Evolutionary conservation across 2,329 filamentous ascomycete species (phyloP), one percentile per base, ranked within the genome.

Genomic region (Lasiodiplodia citricola): DNA sequence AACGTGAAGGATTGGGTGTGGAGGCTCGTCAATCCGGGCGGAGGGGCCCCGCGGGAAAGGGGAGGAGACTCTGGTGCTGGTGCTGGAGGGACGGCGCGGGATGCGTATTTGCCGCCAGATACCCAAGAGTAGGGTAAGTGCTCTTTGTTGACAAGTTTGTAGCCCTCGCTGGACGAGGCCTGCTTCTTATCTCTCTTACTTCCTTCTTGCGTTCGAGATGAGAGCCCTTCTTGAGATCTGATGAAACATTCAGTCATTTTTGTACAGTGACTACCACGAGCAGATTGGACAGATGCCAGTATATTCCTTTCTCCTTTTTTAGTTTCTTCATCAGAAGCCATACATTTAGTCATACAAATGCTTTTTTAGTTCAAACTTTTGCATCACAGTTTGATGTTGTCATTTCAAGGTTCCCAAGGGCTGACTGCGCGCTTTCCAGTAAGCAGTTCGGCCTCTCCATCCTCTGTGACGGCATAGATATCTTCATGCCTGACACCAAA

Each of bases 1-100:
- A 84, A 84, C 58, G 92, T 96, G 44, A 88, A 87, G 73, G 87
- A 91, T 71, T 97, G 94, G 94, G 87, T 93, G 10, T 78, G 89
- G 68, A 83, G 84, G 47, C 96, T 95, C 78, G 88, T 96, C n/a
- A 60, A 67, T 31, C 44, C 66, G 23, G 23, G 51, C 21, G 68
- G 54, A 4, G 58, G 37, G 18, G 72, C 70, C 57, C 77, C 75
- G 67, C 73, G 75, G 51, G 76, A 73, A 41, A 57, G 71, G 44
- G 66, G 66, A 67, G 68, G 67, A 55, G 47, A 70, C 25, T 18
- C 44, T 21, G 44, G n/a, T 4, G 18, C 18, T 47, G 44, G n/a
- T 21, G 18, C n/a, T 10, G 44, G n/a, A 10, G 21, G 68, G 65
- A 47, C 52, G n/a, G 72, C 69, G 64, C 77, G 76, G 58, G 14